Conservation (phyloP, 176 grass and related monocot genomes). For the Oryza glumipatula region DNA sequence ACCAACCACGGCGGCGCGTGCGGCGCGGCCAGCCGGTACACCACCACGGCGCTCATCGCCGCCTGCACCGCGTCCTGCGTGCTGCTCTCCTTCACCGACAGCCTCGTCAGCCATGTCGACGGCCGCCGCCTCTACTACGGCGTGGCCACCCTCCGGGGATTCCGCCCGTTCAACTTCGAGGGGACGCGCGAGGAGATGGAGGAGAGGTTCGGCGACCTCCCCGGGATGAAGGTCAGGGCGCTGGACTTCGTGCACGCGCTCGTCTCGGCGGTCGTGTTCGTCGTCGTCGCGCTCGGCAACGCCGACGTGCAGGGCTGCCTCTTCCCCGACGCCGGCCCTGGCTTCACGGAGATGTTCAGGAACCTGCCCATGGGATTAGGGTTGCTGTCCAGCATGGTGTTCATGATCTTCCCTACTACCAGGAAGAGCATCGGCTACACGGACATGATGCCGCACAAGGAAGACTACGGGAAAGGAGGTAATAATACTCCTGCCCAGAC, state of each 20-base stretch:
- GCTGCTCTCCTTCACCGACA: constrained; percentile 65
- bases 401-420: constrained; percentile 56
- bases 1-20: constrained; percentile 57
- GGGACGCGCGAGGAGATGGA: background rate
- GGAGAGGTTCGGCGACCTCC: constrained; percentile 26
- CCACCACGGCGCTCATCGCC: constrained; percentile 37
- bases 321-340: constrained; percentile 29
- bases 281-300: constrained; percentile 50
- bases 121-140: constrained; percentile 62
- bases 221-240: constrained; percentile 22
- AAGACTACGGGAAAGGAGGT: background rate
- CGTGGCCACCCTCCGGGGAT: constrained; percentile 47
- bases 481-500: background rate
- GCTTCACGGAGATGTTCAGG: constrained; percentile 40
- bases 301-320: constrained; percentile 51
- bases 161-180: constrained; percentile 52
- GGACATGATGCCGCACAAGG: constrained; percentile 4
- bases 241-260: constrained; percentile 57
- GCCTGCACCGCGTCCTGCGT: constrained; percentile 40
- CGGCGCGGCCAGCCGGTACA: constrained; percentile 37
- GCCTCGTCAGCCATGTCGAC: constrained; percentile 35
- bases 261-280: constrained; percentile 40
- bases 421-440: constrained; percentile 59
- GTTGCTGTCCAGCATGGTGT: constrained; percentile 49
- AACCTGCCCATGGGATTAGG: constrained; percentile 48